These are phyloP conservation scores for Globisporangium iwayamae DNA, from an alignment of 352 stramenopile species.

Conservation along the genomic window DNA sequence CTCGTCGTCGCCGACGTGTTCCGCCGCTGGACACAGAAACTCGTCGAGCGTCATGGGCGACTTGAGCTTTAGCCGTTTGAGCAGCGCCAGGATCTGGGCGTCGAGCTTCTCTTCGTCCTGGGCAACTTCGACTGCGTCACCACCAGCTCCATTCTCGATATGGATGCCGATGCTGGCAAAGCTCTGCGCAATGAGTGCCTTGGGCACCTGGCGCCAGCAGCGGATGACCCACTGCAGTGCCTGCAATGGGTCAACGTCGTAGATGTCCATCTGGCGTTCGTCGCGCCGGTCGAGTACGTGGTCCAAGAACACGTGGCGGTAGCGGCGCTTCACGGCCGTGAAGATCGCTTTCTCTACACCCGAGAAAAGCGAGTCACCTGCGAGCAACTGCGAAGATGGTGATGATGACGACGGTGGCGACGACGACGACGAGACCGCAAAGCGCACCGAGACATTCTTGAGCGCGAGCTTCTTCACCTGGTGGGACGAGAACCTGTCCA, in stretches of 20 bases:
- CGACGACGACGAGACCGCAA: slow-evolving; percentile 19
- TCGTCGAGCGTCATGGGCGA: slow-evolving; percentile 44
- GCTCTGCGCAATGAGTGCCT: slow-evolving; percentile 38
- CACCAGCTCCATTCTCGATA: neutral
- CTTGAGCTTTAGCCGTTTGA: slow-evolving; percentile 52
- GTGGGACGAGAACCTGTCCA: slow-evolving; percentile 55
- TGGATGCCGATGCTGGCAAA: slow-evolving; percentile 42
- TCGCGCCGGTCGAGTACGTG: slow-evolving; percentile 42
- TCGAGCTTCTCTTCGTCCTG: slow-evolving; percentile 48
- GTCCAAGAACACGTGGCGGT: slow-evolving; percentile 46
- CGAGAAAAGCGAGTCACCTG: slow-evolving; percentile 31
- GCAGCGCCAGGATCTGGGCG: slow-evolving; percentile 44
- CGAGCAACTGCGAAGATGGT: slow-evolving; percentile 26
- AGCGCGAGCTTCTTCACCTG: slow-evolving; percentile 55
- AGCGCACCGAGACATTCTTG: slow-evolving; percentile 65
- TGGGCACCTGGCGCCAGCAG: slow-evolving; percentile 55
- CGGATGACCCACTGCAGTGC: slow-evolving; percentile 59
- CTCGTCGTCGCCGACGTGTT: slow-evolving; percentile 53
- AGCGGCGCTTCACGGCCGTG: slow-evolving; percentile 50
- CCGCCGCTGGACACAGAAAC: slow-evolving; percentile 40
- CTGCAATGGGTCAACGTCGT: slow-evolving; percentile 39
- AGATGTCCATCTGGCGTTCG: slow-evolving; percentile 31
- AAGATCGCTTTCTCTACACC: slow-evolving; percentile 42
- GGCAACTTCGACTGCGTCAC: neutral
- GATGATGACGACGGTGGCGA: slow-evolving; percentile 7